Percentiles rank a stretch among this genome's conserved stretches.
Evolutionary conservation across 768 basidiomycete species (phyloP).

Genomic region (Auricularia sp.): DNA sequence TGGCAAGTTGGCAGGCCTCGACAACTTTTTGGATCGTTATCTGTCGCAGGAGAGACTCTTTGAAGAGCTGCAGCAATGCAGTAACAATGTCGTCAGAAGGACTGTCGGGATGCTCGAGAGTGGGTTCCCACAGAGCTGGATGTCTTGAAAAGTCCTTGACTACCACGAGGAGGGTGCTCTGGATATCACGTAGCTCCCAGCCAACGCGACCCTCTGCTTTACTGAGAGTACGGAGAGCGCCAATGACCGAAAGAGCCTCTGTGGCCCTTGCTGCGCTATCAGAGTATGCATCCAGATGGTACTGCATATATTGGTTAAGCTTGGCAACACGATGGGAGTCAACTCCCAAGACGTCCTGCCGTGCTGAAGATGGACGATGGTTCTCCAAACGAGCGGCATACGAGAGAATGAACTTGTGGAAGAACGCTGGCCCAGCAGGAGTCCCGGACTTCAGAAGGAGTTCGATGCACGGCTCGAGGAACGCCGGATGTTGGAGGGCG

Average conservation of each 20-base stretch:
- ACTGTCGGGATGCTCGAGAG: neutral
- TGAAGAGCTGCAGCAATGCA: neutral
- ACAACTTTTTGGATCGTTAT: neutral
- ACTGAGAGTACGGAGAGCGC: neutral
- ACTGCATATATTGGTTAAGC: neutral
- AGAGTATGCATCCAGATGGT: neutral
- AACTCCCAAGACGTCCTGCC: neutral
- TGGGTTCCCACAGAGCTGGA: neutral
- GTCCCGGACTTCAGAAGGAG: neutral
- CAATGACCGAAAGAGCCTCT: neutral
- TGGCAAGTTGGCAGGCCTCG: neutral
- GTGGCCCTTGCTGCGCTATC: neutral
- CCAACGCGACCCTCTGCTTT: neutral
- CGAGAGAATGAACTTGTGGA: neutral
- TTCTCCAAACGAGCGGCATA: neutral
- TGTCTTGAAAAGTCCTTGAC: neutral
- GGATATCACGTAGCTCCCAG: neutral
- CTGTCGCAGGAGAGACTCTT: neutral
- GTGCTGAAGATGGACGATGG: neutral
- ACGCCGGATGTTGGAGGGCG: neutral
- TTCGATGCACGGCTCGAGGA: neutral
- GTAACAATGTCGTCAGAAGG: neutral
- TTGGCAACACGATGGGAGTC: neutral
- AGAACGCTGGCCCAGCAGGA: neutral
- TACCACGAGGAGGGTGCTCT: neutral